phyloP scores from a whole-genome alignment of 306 rosid genomes.

The Ceratonia siliqua region DNA sequence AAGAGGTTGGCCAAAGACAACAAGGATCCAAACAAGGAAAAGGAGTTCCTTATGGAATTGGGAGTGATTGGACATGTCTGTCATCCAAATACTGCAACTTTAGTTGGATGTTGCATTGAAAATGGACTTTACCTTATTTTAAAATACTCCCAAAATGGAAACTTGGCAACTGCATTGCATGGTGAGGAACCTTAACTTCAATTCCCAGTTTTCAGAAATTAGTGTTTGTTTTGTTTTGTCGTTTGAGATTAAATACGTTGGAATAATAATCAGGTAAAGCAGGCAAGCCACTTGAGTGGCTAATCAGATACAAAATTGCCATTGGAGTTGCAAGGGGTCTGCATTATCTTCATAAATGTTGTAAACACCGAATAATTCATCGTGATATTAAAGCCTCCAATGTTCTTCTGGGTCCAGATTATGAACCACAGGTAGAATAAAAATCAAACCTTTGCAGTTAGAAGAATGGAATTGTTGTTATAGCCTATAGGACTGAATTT shows the following conservation, averaged over 20 bases:
- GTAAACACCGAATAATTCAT: constrained; percentile 88
- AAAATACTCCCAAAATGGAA: constrained; percentile 82
- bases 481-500: background rate
- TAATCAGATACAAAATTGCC: constrained; percentile 72
- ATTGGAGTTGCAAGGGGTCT: constrained; percentile 92
- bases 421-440: constrained; percentile 79
- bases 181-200: constrained; percentile 43
- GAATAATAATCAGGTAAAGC: constrained; percentile 54
- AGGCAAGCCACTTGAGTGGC: constrained; percentile 66
- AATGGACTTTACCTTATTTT: constrained; percentile 84
- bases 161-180: constrained; percentile 86
- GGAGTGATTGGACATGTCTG: constrained; percentile 88
- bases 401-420: constrained; percentile 90
- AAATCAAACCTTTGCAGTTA: background rate
- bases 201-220: background rate
- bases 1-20: constrained; percentile 84
- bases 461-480: background rate
- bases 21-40: constrained; percentile 79
- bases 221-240: background rate
- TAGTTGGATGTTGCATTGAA: constrained; percentile 81
- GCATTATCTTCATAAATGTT: constrained; percentile 86
- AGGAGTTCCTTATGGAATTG: constrained; percentile 85
- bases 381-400: constrained; percentile 96
- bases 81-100: constrained; percentile 79
- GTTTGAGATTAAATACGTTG: constrained; percentile 6